Evolutionary conservation across 257 asterid genomes (phyloP), one percentile per base, ranked within the genome.

Genomic region (Fraxinus americana): DNA sequence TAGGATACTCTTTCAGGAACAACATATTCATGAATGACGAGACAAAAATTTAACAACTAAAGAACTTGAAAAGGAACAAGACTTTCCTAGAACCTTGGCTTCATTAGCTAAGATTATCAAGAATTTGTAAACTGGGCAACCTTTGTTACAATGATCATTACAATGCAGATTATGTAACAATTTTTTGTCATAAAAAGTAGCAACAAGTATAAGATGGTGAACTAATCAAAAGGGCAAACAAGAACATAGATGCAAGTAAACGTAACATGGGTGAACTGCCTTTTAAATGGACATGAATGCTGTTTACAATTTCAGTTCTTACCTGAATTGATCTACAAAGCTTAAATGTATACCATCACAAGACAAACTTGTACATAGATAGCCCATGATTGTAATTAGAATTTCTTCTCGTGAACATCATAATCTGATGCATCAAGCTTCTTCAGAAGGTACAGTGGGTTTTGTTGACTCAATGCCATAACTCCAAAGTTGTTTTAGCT

Each of bases 401-500:
- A 57, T n/a, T n/a, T 57, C 27, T 57, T 57, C 66, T 57, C 0
- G 66, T 57, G 12, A 52, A 57, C 27, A 57, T 57, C n/a, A 57
- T 23, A 7, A 63, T 63, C 69, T 11, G 69, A 63, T 63, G 69
- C 36, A 75, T 76, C 85, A 80, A 65, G 72, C 76, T 30, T 36
- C 9, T 14, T 17, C 21, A 52, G 69, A 57, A 61, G 80, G 32
- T 35, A 54, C 68, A 39, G 36, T 25, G 65, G 76, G 54, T 70
- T 77, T 77, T 21, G 39, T 78, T 17, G 79, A 29, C 12, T 75
- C 81, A 0, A 70, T 65, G 14, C 79, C 86, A 13, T 82, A 78
- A 68, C 38, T 78, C 92, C 92, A 88, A 13, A 87, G 86, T 9
- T 77, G 82, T 45, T 71, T 77, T 72, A 88, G 77, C 87, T 88